A percentile compares a stretch with the other conserved stretches of the same genome.
phyloP scores from a whole-genome alignment of 2,329 filamentous ascomycete species.

The Hymenoscyphus occultus region DNA sequence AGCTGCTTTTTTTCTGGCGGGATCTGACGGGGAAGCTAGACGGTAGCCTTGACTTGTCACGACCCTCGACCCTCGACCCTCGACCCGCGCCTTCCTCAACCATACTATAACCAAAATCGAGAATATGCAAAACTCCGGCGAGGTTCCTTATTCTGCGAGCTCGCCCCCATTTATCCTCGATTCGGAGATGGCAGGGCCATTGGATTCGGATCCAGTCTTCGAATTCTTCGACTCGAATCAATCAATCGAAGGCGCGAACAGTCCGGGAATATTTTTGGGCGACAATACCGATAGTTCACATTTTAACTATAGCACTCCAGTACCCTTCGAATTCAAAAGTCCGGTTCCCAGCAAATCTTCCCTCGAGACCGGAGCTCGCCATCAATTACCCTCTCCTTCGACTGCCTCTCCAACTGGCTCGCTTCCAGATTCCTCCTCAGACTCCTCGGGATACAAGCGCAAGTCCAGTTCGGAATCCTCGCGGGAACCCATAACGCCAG shows the following conservation, averaged over 20 bases:
- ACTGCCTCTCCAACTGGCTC: constrained; percentile 38
- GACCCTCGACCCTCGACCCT: background rate
- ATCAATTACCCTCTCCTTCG: constrained; percentile 29
- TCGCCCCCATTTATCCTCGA: constrained; percentile 38
- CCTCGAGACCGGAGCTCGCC: constrained; percentile 25
- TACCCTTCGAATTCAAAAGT: constrained; percentile 28
- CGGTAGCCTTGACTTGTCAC: background rate
- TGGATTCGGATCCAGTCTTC: constrained; percentile 37
- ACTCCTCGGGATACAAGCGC: constrained; percentile 50
- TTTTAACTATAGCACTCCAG: constrained; percentile 31
- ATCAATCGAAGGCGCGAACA: constrained; percentile 32
- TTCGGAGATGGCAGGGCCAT: constrained; percentile 36
- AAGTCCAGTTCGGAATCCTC: constrained; percentile 47
- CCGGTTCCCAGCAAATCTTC: constrained; percentile 24
- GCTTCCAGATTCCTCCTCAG: constrained; percentile 51
- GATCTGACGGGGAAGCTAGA: background rate
- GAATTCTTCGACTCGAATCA: constrained; percentile 39
- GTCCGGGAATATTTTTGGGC: constrained; percentile 34
- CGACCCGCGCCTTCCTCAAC: background rate
- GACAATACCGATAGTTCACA: constrained; percentile 32
- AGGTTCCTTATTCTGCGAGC: constrained; percentile 32
- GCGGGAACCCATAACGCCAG: constrained; percentile 42
- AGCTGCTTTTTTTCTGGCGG: background rate
- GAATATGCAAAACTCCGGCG: constrained; percentile 31
- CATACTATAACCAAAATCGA: background rate